Percentiles rank a stretch among this genome's conserved stretches.
phyloP scores from a whole-genome alignment of 306 rosid genomes.

The Astragalus glycyphyllos region DNA sequence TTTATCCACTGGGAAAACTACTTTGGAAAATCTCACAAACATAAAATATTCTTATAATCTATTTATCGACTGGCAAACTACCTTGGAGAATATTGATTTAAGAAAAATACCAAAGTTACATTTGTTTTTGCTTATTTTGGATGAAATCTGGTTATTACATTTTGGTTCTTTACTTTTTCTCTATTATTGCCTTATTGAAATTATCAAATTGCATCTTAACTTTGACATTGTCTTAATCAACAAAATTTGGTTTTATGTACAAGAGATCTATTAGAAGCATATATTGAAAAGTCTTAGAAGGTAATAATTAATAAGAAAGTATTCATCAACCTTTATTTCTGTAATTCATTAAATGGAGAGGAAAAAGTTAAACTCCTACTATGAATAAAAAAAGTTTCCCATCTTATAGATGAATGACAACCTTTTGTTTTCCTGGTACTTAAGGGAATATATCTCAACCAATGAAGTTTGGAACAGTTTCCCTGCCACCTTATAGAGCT shows the following conservation, averaged over 20 bases:
- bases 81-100: background rate
- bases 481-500: slow-evolving; percentile 76
- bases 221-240: no score
- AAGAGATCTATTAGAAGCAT: slow-evolving; percentile 2
- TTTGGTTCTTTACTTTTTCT: slow-evolving; percentile 9
- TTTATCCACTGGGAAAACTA: background rate
- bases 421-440: slow-evolving; percentile 17
- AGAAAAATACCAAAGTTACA: background rate
- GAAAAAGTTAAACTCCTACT: background rate
- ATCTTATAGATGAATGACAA: slow-evolving; percentile 1
- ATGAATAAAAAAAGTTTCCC: background rate
- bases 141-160: background rate
- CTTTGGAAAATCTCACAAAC: slow-evolving; percentile 3
- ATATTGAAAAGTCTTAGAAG: background rate
- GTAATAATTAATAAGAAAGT: no score
- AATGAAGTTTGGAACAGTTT: slow-evolving; percentile 67
- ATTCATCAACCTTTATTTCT: slow-evolving; percentile 3
- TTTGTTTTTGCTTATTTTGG: background rate
- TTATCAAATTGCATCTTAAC: no score
- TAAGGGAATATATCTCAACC: slow-evolving; percentile 79
- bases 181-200: background rate
- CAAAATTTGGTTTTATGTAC: background rate
- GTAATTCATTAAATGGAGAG: background rate
- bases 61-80: no score
- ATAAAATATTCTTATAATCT: background rate